Percentiles rank a stretch among this genome's conserved stretches.
phyloP scores from a whole-genome alignment of 371 early-diverging fungal species.

The Mucor irregularis region DNA sequence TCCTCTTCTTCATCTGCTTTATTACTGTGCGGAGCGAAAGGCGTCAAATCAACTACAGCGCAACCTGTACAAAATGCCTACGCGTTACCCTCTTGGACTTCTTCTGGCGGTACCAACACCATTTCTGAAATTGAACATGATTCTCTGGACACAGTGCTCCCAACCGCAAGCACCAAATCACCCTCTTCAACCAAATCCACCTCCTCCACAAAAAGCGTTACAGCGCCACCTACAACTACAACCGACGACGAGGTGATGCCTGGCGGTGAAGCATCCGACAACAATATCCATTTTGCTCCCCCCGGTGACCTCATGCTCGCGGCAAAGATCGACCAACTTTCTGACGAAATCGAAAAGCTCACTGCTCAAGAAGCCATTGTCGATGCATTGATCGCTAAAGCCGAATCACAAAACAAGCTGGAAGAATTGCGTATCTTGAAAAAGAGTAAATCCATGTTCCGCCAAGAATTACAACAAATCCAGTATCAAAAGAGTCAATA shows the following conservation, averaged over 20 bases:
- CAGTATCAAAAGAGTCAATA: constrained; percentile 71
- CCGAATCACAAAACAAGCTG: constrained; percentile 48
- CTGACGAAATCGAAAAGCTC: constrained; percentile 57
- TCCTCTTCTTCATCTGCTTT: constrained; percentile 17
- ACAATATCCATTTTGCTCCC: constrained; percentile 60
- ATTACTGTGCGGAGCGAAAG: constrained; percentile 19
- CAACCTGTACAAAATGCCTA: constrained; percentile 39
- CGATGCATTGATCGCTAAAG: constrained; percentile 62
- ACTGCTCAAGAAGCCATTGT: constrained; percentile 72
- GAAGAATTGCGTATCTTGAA: constrained; percentile 65
- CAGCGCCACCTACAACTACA: too few relatives aligned
- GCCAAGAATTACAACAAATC: constrained; percentile 62
- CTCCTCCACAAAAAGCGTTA: neutral
- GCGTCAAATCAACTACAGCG: constrained; percentile 35
- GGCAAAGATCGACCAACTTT: constrained; percentile 49
- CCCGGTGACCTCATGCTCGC: constrained; percentile 72
- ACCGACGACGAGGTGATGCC: neutral
- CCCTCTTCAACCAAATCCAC: neutral
- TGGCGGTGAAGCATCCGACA: too few relatives aligned
- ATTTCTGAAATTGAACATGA: constrained; percentile 39
- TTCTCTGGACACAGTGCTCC: constrained; percentile 16
- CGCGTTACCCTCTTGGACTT: constrained; percentile 36
- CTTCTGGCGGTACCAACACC: constrained; percentile 37
- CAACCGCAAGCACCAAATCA: neutral
- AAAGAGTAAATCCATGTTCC: constrained; percentile 57